Percentiles rank a stretch among this genome's conserved stretches.
These are phyloP conservation scores for Chlamydomonas incerta DNA, from an alignment of 139 green algal species.

Conservation along the genomic window DNA sequence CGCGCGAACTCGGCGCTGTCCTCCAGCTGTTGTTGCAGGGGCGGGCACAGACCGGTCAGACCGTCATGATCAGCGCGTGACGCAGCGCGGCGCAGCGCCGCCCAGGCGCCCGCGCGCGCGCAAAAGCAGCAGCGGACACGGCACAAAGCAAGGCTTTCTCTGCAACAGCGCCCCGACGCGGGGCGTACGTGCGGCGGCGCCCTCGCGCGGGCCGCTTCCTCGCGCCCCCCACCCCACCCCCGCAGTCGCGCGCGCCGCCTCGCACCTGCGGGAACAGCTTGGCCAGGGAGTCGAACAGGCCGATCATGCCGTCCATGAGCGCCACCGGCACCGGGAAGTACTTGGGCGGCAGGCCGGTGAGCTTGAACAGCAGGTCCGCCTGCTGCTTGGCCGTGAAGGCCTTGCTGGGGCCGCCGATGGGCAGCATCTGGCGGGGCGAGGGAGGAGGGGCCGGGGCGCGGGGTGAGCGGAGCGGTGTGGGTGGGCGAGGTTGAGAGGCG, in stretches of 20 bases:
- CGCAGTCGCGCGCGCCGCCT: too few species aligned
- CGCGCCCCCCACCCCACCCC: too few species aligned
- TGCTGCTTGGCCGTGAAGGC: slow-evolving; percentile 92
- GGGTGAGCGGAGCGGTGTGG: too few species aligned
- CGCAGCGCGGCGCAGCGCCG: too few species aligned
- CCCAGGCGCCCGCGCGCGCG: too few species aligned
- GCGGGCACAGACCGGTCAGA: too few species aligned
- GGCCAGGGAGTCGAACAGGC: slow-evolving; percentile 86
- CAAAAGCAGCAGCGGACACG: too few species aligned
- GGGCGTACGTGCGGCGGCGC: too few species aligned
- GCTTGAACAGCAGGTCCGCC: slow-evolving; percentile 92
- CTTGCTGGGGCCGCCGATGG: slow-evolving; percentile 94
- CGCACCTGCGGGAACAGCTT: slow-evolving; percentile 83
- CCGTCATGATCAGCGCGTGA: too few species aligned
- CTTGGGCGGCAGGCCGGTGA: slow-evolving; percentile 85
- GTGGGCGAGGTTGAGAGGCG: not conserved
- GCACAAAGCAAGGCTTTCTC: too few species aligned
- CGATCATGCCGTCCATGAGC: slow-evolving; percentile 98
- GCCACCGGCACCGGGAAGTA: slow-evolving; percentile 93
- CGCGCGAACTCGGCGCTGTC: slow-evolving; percentile 85
- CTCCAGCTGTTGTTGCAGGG: slow-evolving; percentile 13
- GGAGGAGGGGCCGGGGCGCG: not conserved
- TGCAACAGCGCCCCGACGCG: too few species aligned
- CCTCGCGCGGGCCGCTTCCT: too few species aligned
- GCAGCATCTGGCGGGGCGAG: slow-evolving; percentile 76